Percentiles rank a stretch among this genome's conserved stretches.
Conservation (phyloP, 768 basidiomycete species). For the Suillus variegatus region DNA sequence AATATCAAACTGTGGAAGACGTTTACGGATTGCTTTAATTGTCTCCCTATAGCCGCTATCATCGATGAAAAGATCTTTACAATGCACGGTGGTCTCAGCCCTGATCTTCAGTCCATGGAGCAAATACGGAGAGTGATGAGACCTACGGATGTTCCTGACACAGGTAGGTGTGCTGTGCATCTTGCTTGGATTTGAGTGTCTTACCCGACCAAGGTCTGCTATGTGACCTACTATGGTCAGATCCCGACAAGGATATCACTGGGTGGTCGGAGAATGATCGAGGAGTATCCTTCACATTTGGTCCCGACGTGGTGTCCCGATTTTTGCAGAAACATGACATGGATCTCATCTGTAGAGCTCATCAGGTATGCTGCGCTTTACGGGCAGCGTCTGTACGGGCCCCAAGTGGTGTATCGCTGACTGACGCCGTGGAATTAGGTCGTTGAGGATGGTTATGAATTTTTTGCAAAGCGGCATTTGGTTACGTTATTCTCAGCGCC, state of each 20-base stretch:
- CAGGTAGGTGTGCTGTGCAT: slow-evolving; percentile 55
- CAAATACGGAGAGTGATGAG: slow-evolving; percentile 99
- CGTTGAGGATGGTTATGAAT: slow-evolving; percentile 98
- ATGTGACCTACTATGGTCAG: slow-evolving; percentile 97
- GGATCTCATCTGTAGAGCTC: slow-evolving; percentile 98
- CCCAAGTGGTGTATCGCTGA: slow-evolving; percentile 10
- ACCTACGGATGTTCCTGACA: slow-evolving; percentile 98
- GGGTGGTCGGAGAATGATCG: slow-evolving; percentile 99
- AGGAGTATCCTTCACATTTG: slow-evolving; percentile 98
- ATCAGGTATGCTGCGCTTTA: slow-evolving; percentile 67
- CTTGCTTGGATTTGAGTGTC: not conserved
- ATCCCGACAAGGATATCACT: slow-evolving; percentile 99
- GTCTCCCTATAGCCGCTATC: slow-evolving; percentile 97
- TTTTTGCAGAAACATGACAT: slow-evolving; percentile 99
- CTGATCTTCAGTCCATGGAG: slow-evolving; percentile 98
- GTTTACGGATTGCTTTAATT: slow-evolving; percentile 99
- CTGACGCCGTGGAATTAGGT: slow-evolving; percentile 51
- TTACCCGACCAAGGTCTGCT: slow-evolving; percentile 63
- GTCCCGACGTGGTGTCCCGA: slow-evolving; percentile 95
- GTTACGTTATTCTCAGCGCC: slow-evolving; percentile 98
- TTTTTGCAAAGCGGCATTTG: slow-evolving; percentile 96
- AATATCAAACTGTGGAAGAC: slow-evolving; percentile 99
- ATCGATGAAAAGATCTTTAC: slow-evolving; percentile 99
- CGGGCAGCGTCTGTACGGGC: not conserved
- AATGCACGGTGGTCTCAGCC: slow-evolving; percentile 97